phyloP scores from a whole-genome alignment of 129 eudicot species.

The carrot (Daucus carota) region DNA sequence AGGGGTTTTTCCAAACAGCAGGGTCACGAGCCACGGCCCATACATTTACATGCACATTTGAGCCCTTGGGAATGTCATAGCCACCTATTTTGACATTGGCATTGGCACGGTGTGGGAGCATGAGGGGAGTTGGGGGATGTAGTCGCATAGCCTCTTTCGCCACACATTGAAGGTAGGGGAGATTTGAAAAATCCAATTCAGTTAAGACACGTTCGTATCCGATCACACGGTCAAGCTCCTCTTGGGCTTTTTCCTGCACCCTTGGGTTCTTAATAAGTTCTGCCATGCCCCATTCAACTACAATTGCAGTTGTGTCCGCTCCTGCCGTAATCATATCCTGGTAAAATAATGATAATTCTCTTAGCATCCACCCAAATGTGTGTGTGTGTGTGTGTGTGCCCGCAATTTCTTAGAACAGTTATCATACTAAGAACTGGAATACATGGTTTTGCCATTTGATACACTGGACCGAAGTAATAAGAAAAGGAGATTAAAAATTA shows the following conservation, averaged over 20 bases:
- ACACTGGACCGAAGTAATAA: neutral
- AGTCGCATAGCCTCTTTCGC: slow-evolving; percentile 9
- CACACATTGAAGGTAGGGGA: slow-evolving; percentile 10
- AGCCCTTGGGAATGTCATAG: slow-evolving; percentile 10
- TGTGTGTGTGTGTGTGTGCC: too few relatives aligned
- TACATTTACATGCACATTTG: slow-evolving; percentile 12
- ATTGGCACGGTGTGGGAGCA: slow-evolving; percentile 13
- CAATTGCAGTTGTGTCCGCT: slow-evolving; percentile 11
- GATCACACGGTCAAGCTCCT: slow-evolving; percentile 11
- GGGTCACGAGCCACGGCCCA: slow-evolving; percentile 14
- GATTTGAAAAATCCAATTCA: slow-evolving; percentile 6
- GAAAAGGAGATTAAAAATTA: too few relatives aligned
- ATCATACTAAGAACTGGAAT: neutral
- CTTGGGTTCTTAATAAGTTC: slow-evolving; percentile 9
- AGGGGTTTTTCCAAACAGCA: slow-evolving; percentile 5
- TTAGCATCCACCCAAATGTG: neutral
- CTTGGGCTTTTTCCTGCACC: slow-evolving; percentile 13
- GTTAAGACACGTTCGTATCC: slow-evolving; percentile 9
- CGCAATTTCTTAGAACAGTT: too few relatives aligned
- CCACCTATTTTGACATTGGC: slow-evolving; percentile 8
- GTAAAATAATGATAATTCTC: neutral
- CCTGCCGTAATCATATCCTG: slow-evolving; percentile 12
- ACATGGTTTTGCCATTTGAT: neutral
- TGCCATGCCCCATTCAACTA: slow-evolving; percentile 12
- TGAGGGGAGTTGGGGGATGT: slow-evolving; percentile 13